Base-by-base conservation (phyloP, 164 flowering plant genomes). In the Tetrastigma voinierianum region DNA sequence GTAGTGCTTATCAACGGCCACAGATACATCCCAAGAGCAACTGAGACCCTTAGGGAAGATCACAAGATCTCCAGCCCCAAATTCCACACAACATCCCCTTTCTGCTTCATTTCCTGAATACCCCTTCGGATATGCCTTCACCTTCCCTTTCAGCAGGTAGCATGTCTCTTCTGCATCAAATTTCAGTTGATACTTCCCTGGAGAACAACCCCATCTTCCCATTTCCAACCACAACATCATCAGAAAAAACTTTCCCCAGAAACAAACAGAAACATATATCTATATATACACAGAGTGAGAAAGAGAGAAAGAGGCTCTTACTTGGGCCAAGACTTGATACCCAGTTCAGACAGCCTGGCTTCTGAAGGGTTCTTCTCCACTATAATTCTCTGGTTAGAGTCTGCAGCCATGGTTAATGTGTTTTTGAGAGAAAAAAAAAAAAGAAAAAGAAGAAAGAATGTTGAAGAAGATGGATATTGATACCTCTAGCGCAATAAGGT, bases 241-340 rank as follows among this genome's bases (percentile, higher is more conserved):
- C 21, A n/a, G 9, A n/a, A 24, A 10, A 51, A 10, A 20, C 40
- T 8, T 24, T 56, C 32, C 25, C n/a, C 61, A 56, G 40, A 32
- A 25, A 17, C 12, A 44, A 62, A 62, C 9, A 52, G 62, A 24
- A 44, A 56, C 19, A 65, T 53, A 24, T 46, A 51, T 24, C 4
- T 23, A 25, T n/a, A 20, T 15, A 12, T 20, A 66, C 14, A 65
- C 48, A 63, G 46, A 65, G 49, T 64, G 49, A 61, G 46, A 59
- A 46, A 67, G 32, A 61, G 45, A 46, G 55, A 67, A 44, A 23
- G 12, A 47, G 55, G 18, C 16, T 66, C 85, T 83, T 80, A 92
- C 98, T 90, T 92, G 57, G 98, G 98, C 96, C 98, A 92, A 55
- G 86, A 84, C 69, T 86, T 87, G 81, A 92, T 80, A 70, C 89